Evolutionary conservation across 2,329 filamentous ascomycete species (phyloP).

Genomic region (Fusarium foetens): DNA sequence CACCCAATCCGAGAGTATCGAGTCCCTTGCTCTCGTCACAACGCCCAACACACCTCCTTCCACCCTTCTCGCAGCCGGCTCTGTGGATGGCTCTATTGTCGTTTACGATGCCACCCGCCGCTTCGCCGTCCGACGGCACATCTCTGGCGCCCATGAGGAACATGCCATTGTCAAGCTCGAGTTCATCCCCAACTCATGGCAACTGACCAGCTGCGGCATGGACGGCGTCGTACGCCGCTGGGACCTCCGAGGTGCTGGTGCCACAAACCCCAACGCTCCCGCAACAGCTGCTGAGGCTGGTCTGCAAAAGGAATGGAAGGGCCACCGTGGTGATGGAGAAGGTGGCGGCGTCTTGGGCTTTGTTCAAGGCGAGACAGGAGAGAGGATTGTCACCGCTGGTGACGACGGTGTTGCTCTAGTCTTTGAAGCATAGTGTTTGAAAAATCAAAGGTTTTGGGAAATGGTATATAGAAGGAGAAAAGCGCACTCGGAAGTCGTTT

Average conservation of each 20-base stretch:
- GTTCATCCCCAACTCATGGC: conserved; percentile 75
- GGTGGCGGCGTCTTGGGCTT: conserved; percentile 91
- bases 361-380: conserved; percentile 80
- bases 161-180: conserved; percentile 93
- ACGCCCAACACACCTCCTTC: conserved; percentile 57
- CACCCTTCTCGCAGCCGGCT: conserved; percentile 70
- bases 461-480: conserved; percentile 22
- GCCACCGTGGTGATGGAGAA: conserved; percentile 85
- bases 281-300: conserved; percentile 65
- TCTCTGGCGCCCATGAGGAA: conserved; percentile 86
- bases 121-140: conserved; percentile 86
- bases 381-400: conserved; percentile 85
- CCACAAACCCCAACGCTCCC: conserved; percentile 44
- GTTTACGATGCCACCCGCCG: conserved; percentile 88
- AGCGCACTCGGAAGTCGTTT: conserved; percentile 29
- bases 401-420: conserved; percentile 81
- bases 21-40: conserved; percentile 73
- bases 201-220: conserved; percentile 89
- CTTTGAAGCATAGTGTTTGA: conserved; percentile 63
- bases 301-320: conserved; percentile 87
- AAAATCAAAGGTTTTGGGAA: conserved; percentile 10
- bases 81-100: conserved; percentile 80
- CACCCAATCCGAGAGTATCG: conserved; percentile 79
- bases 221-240: conserved; percentile 91
- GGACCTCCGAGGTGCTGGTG: conserved; percentile 72